Conservation (phyloP, 1,284 basidiomycete genomes). For the Melampsora larici-populina region DNA sequence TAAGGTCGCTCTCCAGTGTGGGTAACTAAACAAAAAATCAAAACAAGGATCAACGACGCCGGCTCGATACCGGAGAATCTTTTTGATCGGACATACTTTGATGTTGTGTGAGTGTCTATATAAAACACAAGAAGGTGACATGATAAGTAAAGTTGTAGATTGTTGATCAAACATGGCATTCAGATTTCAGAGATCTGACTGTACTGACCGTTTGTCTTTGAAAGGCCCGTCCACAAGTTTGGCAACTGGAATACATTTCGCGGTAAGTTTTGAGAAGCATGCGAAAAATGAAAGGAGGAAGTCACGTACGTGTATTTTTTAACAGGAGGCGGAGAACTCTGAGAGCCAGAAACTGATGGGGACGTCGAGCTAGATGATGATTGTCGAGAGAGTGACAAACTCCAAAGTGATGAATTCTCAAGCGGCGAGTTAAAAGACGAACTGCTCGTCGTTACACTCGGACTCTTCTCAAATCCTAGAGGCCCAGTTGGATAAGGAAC, state of each 20-base stretch:
- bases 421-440: too few species aligned
- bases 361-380: too few species aligned
- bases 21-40: slow-evolving; percentile 25
- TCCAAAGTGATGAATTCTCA: too few species aligned
- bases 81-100: slow-evolving; percentile 15
- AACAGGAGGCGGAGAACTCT: not conserved
- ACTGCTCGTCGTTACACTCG: too few species aligned
- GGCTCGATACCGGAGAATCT: not conserved
- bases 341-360: too few species aligned
- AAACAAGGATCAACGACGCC: not conserved
- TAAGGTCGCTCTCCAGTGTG: slow-evolving; percentile 39
- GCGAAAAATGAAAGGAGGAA: not conserved
- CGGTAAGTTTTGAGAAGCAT: not conserved
- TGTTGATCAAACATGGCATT: not conserved
- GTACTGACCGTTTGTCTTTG: slow-evolving; percentile 36
- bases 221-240: slow-evolving; percentile 35
- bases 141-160: not conserved
- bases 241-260: slow-evolving; percentile 10
- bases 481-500: too few species aligned
- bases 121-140: not conserved
- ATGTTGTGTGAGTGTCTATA: slow-evolving; percentile 36
- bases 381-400: too few species aligned
- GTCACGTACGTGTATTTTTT: not conserved
- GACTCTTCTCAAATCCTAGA: too few species aligned
- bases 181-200: not conserved